Conservation (phyloP, 805 yeast species). For the Maudiozyma bulderi region DNA sequence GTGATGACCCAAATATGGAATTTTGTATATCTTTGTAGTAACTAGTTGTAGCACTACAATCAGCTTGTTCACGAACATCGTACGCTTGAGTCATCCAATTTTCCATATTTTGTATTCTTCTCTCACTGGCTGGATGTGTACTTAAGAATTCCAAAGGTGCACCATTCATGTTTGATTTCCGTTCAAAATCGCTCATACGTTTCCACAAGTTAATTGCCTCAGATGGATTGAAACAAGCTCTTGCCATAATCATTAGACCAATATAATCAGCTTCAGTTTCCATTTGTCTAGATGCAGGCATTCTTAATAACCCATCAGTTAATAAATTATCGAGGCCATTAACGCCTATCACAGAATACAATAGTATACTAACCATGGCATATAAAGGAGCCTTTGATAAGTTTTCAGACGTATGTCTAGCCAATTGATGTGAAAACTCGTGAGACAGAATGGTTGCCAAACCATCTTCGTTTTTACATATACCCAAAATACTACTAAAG, state of each 20-base stretch:
- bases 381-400: constrained; percentile 69
- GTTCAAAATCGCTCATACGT: constrained; percentile 56
- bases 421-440: constrained; percentile 89
- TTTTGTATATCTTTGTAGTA: constrained; percentile 16
- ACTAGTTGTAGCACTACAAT: constrained; percentile 16
- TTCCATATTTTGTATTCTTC: constrained; percentile 58
- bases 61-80: constrained; percentile 22
- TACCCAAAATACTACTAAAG: constrained; percentile 64
- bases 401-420: constrained; percentile 83
- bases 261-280: constrained; percentile 94
- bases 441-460: constrained; percentile 92
- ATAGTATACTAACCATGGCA: constrained; percentile 39
- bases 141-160: constrained; percentile 54
- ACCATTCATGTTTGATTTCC: constrained; percentile 19
- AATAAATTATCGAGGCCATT: constrained; percentile 43
- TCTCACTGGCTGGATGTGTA: constrained; percentile 82
- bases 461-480: constrained; percentile 78
- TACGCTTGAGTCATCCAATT: constrained; percentile 53
- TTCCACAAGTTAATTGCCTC: constrained; percentile 75
- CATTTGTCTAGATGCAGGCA: constrained; percentile 88
- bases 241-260: constrained; percentile 84
- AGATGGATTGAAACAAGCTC: constrained; percentile 74
- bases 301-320: constrained; percentile 45
- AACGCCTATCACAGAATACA: constrained; percentile 57
- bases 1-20: constrained; percentile 5